These are phyloP conservation scores for Pythium scleroteichum DNA, from an alignment of 352 stramenopile genomes.

Conservation along the genomic window DNA sequence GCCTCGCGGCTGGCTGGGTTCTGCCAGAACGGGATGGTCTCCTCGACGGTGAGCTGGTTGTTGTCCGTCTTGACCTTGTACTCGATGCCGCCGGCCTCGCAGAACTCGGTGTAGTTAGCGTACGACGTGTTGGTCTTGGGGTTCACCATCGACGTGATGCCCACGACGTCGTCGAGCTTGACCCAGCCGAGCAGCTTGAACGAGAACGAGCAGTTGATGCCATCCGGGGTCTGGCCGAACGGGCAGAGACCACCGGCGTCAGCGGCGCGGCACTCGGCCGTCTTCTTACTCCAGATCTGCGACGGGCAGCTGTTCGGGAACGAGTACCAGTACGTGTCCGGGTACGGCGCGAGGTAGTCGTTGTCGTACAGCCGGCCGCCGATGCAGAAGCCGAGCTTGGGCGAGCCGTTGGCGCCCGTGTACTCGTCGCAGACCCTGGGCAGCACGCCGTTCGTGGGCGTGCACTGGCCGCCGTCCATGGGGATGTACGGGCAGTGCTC, in stretches of 20 bases:
- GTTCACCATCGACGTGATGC: conserved; percentile 65
- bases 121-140: conserved; percentile 37
- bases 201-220: conserved; percentile 59
- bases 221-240: conserved; percentile 51
- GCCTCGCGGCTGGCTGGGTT: conserved; percentile 43
- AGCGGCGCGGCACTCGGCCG: conserved; percentile 32
- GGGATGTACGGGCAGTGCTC: conserved; percentile 56
- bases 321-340: conserved; percentile 80
- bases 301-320: conserved; percentile 73
- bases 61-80: conserved; percentile 40
- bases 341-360: conserved; percentile 66
- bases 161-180: conserved; percentile 62
- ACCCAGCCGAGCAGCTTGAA: conserved; percentile 69
- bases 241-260: conserved; percentile 49
- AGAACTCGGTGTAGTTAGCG: conserved; percentile 63
- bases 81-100: conserved; percentile 48
- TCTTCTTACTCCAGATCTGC: conserved; percentile 46
- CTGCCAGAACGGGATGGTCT: conserved; percentile 65
- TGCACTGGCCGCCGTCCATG: conserved; percentile 65
- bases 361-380: conserved; percentile 41
- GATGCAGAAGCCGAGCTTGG: conserved; percentile 52
- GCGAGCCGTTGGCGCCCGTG: conserved; percentile 41
- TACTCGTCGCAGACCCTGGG: conserved; percentile 54
- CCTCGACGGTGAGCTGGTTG: conserved; percentile 31
- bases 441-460: conserved; percentile 40